These are phyloP conservation scores for Glycyrrhiza uralensis DNA, from an alignment of 306 rosid genomes.

Conservation along the genomic window DNA sequence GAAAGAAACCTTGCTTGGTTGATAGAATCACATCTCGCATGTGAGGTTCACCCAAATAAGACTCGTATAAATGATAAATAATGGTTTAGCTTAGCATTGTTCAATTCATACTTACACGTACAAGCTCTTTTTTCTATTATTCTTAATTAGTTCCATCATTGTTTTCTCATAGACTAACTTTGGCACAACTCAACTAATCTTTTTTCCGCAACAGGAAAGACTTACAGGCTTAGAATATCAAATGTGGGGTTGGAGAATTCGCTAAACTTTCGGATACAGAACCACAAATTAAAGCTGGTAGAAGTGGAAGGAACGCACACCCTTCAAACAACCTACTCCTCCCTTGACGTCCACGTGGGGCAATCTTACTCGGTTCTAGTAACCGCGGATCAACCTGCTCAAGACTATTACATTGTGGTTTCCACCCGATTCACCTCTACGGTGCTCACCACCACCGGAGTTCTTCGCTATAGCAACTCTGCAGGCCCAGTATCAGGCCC, in stretches of 20 bases:
- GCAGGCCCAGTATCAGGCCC: conserved; percentile 82
- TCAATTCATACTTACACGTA: too few relatives aligned
- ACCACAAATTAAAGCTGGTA: conserved; percentile 72
- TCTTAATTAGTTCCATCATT: too few relatives aligned
- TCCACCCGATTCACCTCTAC: conserved; percentile 67
- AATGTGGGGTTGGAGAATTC: conserved; percentile 82
- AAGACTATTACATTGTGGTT: conserved; percentile 75
- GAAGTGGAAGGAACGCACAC: conserved; percentile 99
- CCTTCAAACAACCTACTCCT: conserved; percentile 78
- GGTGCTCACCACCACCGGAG: conserved; percentile 60
- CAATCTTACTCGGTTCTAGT: conserved; percentile 91
- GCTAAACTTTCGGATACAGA: conserved; percentile 79
- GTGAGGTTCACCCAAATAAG: too few relatives aligned
- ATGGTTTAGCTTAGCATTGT: too few relatives aligned
- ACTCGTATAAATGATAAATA: too few relatives aligned
- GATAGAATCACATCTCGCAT: too few relatives aligned
- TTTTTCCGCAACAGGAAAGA: conserved; percentile 90
- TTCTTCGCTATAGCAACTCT: conserved; percentile 77
- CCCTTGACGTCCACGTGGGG: conserved; percentile 86
- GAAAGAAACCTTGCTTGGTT: too few relatives aligned
- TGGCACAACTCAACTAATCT: not conserved
- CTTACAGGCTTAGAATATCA: conserved; percentile 92
- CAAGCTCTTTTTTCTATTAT: too few relatives aligned
- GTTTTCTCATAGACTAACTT: not conserved
- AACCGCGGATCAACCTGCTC: conserved; percentile 89